Conservation (phyloP, 73 alveolate species). For the Paramecium primaurelia region DNA sequence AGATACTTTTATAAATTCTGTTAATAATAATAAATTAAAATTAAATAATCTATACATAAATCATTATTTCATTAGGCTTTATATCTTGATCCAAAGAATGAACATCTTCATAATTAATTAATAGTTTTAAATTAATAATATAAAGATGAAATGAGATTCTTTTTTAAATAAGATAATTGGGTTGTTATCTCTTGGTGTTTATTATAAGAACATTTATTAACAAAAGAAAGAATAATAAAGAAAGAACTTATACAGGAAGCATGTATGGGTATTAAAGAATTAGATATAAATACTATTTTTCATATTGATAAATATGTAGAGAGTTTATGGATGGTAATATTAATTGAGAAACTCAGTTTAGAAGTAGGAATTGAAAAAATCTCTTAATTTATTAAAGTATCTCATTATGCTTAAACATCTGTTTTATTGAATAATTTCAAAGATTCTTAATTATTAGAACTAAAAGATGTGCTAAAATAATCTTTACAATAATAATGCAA, state of each 20-base stretch:
- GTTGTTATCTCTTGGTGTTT: not conserved
- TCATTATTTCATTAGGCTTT: not conserved
- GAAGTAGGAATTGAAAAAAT: not conserved
- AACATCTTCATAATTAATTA: not conserved
- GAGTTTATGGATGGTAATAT: conserved; percentile 1
- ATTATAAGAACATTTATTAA: not conserved
- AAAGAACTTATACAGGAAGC: not conserved
- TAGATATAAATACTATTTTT: not conserved
- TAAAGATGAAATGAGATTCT: not conserved
- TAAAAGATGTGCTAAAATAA: not conserved
- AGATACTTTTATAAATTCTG: not conserved
- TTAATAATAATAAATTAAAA: not conserved
- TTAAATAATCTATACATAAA: not conserved
- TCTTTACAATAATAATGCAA: not conserved
- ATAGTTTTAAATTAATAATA: not conserved
- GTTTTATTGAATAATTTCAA: not conserved
- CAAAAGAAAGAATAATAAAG: not conserved
- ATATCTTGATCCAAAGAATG: conserved; percentile 3
- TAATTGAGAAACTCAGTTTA: not conserved
- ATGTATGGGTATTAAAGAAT: not conserved
- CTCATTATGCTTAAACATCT: not conserved
- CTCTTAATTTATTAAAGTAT: not conserved
- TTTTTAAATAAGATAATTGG: not conserved
- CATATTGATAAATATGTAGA: not conserved
- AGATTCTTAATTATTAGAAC: not conserved